A percentile compares a stretch with the other conserved stretches of the same genome.
phyloP scores from a whole-genome alignment of 1,284 basidiomycete genomes.

The Cerrena zonata region DNA sequence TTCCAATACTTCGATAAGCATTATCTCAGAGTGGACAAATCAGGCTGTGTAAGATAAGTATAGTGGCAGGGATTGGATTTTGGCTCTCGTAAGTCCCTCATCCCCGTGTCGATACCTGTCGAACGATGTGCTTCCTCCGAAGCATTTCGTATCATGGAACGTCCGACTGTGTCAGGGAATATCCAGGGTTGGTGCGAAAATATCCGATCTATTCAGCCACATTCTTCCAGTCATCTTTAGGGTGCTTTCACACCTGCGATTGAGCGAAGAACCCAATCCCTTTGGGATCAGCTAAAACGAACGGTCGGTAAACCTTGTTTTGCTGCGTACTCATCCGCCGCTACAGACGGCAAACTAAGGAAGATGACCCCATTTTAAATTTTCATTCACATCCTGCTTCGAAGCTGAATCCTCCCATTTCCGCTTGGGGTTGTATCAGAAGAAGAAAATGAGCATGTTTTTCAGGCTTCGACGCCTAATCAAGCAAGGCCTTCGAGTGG shows the following conservation, averaged over 20 bases:
- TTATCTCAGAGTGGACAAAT: too few relatives aligned
- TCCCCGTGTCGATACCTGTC: too few relatives aligned
- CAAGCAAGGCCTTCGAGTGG: neutral
- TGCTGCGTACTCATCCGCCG: neutral
- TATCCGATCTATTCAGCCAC: too few relatives aligned
- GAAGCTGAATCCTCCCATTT: neutral
- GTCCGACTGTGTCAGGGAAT: too few relatives aligned
- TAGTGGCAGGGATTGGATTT: too few relatives aligned
- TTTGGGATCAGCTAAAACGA: neutral
- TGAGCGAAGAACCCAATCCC: neutral
- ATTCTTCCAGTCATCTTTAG: neutral
- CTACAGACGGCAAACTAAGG: neutral
- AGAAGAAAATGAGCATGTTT: neutral
- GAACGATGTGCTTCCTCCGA: neutral
- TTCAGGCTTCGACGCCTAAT: neutral
- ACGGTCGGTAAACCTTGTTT: neutral
- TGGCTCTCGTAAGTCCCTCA: too few relatives aligned
- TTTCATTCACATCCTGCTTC: too few relatives aligned
- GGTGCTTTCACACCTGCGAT: neutral
- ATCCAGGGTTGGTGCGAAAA: too few relatives aligned
- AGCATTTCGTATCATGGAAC: neutral
- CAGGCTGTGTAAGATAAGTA: too few relatives aligned
- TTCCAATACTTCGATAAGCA: too few relatives aligned
- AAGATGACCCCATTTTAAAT: too few relatives aligned
- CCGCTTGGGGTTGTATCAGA: neutral